phyloP scores from a whole-genome alignment of 495 filamentous ascomycete genomes.

The Cryomyces minteri region DNA sequence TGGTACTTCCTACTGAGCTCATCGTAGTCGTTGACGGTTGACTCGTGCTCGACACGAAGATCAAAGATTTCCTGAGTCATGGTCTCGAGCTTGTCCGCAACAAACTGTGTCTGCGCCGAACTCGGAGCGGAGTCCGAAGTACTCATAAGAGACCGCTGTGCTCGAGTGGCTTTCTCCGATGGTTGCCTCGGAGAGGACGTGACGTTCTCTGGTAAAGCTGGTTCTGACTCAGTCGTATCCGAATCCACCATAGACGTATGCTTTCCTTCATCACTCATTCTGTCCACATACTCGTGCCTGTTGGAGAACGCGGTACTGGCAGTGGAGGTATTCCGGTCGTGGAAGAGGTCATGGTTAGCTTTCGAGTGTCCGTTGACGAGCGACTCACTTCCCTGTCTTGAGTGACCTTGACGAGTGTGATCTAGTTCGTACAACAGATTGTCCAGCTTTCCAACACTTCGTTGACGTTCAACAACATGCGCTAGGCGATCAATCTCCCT shows the following conservation, averaged over 20 bases:
- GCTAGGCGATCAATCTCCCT: constrained; percentile 87
- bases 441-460: constrained; percentile 87
- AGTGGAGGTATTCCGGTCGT: constrained; percentile 9
- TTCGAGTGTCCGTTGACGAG: constrained; percentile 17
- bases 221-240: neutral
- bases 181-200: too few species aligned
- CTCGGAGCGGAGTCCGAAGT: constrained; percentile 17
- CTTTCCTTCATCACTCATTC: neutral
- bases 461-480: constrained; percentile 87
- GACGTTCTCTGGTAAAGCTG: neutral
- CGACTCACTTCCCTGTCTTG: constrained; percentile 10
- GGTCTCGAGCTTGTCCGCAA: constrained; percentile 82
- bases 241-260: neutral
- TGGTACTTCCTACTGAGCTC: constrained; percentile 78
- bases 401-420: constrained; percentile 47
- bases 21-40: constrained; percentile 63
- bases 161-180: neutral
- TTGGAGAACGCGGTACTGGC: constrained; percentile 1
- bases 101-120: constrained; percentile 66
- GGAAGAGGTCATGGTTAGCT: constrained; percentile 11
- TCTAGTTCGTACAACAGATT: constrained; percentile 82
- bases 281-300: constrained; percentile 1
- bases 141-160: neutral
- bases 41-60: constrained; percentile 76
- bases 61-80: constrained; percentile 87